These are phyloP conservation scores for Rhinocladiella mackenziei DNA, from an alignment of 2,329 filamentous ascomycete genomes.

Conservation along the genomic window DNA sequence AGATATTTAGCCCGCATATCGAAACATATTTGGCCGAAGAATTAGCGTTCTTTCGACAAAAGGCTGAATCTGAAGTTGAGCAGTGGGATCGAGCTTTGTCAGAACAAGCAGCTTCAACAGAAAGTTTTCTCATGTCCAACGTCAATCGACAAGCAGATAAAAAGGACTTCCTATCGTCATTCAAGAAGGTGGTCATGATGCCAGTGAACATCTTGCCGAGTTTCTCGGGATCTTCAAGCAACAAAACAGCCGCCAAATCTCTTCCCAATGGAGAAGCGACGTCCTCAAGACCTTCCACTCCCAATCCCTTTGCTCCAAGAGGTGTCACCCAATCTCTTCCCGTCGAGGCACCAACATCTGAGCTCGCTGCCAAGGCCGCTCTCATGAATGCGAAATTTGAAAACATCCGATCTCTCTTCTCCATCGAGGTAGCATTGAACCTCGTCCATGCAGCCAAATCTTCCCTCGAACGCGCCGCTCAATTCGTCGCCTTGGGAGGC, in stretches of 20 bases:
- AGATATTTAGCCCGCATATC: slow-evolving; percentile 86
- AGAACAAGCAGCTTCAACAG: slow-evolving; percentile 83
- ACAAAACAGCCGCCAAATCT: slow-evolving; percentile 30
- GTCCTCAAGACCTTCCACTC: slow-evolving; percentile 32
- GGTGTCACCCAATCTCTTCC: slow-evolving; percentile 44
- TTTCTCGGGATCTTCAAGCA: slow-evolving; percentile 53
- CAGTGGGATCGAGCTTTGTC: slow-evolving; percentile 89
- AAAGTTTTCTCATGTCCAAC: slow-evolving; percentile 94
- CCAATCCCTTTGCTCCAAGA: slow-evolving; percentile 32
- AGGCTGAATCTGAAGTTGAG: slow-evolving; percentile 71
- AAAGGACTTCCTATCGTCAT: slow-evolving; percentile 90
- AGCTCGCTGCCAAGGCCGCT: slow-evolving; percentile 93
- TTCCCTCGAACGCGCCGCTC: slow-evolving; percentile 76
- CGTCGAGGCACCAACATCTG: slow-evolving; percentile 74
- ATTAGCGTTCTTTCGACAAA: slow-evolving; percentile 74
- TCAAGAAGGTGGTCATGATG: slow-evolving; percentile 99
- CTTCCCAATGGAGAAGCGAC: slow-evolving; percentile 30
- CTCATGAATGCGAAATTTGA: slow-evolving; percentile 93
- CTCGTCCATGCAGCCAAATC: slow-evolving; percentile 85
- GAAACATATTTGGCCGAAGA: slow-evolving; percentile 91
- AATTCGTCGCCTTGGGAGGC: slow-evolving; percentile 76
- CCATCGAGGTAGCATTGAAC: slow-evolving; percentile 87
- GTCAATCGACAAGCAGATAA: slow-evolving; percentile 93
- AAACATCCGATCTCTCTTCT: slow-evolving; percentile 91
- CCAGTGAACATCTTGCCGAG: slow-evolving; percentile 84